Percentiles rank a stretch among this genome's conserved stretches.
phyloP scores from a whole-genome alignment of 2,329 filamentous ascomycete genomes.

The Exophiala alcalophila region DNA sequence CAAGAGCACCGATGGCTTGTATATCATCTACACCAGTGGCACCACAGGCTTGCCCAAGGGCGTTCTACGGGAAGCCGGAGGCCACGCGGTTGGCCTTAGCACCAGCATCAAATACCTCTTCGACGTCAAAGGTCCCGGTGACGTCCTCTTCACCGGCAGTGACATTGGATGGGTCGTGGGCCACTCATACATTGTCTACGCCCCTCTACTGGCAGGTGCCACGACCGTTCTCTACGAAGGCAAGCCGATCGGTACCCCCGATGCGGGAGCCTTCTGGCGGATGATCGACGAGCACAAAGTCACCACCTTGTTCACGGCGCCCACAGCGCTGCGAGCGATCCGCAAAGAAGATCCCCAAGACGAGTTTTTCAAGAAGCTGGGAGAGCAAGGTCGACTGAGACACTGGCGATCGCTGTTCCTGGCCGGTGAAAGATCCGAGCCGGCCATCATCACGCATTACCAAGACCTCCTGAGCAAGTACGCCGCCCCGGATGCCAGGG shows the following conservation, averaged over 20 bases:
- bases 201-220: constrained; percentile 77
- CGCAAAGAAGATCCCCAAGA: constrained; percentile 80
- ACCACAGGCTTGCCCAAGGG: constrained; percentile 83
- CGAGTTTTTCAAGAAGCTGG: constrained; percentile 60
- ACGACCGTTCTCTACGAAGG: constrained; percentile 88
- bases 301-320: constrained; percentile 80
- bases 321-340: constrained; percentile 82
- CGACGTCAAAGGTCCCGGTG: constrained; percentile 75
- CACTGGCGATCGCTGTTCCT: constrained; percentile 74
- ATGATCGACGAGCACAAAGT: constrained; percentile 79
- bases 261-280: constrained; percentile 85
- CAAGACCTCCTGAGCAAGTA: constrained; percentile 67
- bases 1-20: constrained; percentile 73
- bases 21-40: constrained; percentile 84
- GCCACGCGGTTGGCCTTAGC: constrained; percentile 81
- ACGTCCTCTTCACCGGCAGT: constrained; percentile 75
- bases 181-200: constrained; percentile 85
- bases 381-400: constrained; percentile 66
- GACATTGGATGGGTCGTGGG: constrained; percentile 91
- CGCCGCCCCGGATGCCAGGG: constrained; percentile 60
- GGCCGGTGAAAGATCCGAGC: constrained; percentile 85
- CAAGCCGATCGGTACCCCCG: constrained; percentile 86
- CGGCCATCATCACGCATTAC: constrained; percentile 77
- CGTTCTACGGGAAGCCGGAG: constrained; percentile 76
- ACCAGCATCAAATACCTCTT: constrained; percentile 81